These are phyloP conservation scores for Raphidocelis subcapitata DNA, from an alignment of 139 green algal species.

Conservation along the genomic window DNA sequence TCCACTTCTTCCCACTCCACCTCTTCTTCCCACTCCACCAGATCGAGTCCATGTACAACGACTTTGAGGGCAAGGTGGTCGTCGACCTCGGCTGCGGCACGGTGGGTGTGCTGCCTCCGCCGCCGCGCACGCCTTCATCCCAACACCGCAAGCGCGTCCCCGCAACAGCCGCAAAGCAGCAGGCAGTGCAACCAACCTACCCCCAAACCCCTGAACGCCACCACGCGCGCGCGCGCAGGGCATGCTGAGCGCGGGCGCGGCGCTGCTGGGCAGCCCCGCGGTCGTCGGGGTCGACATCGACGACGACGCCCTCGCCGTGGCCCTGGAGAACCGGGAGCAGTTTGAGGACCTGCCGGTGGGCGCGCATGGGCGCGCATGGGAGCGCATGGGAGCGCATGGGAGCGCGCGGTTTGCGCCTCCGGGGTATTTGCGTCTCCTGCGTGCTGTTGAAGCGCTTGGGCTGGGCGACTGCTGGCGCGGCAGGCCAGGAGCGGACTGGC, in stretches of 20 bases:
- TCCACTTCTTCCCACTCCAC: too few relatives aligned
- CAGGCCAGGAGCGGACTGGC: too few relatives aligned
- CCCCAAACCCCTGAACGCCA: too few relatives aligned
- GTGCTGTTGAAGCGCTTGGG: too few relatives aligned
- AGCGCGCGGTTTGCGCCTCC: too few relatives aligned
- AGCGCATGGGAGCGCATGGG: too few relatives aligned
- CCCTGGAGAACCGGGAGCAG: conserved; percentile 66
- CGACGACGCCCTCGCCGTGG: conserved; percentile 69
- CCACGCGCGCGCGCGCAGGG: too few relatives aligned
- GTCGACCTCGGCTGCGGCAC: conserved; percentile 90
- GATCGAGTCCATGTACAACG: conserved; percentile 70
- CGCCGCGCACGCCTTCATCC: background rate
- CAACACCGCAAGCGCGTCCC: background rate
- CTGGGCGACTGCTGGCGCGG: too few relatives aligned
- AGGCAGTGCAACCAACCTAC: too few relatives aligned
- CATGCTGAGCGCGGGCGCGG: conserved; percentile 85
- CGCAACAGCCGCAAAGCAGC: background rate
- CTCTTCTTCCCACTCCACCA: too few relatives aligned
- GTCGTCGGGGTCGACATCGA: conserved; percentile 92
- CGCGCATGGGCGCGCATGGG: too few relatives aligned
- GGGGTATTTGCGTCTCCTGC: too few relatives aligned
- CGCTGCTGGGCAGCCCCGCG: conserved; percentile 67
- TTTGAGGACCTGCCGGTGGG: conserved; percentile 75
- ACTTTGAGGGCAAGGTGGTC: conserved; percentile 75
- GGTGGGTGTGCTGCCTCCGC: conserved; percentile 53